These are phyloP conservation scores for Phytopythium chamaehyphon DNA, from an alignment of 352 stramenopile species.

Conservation along the genomic window DNA sequence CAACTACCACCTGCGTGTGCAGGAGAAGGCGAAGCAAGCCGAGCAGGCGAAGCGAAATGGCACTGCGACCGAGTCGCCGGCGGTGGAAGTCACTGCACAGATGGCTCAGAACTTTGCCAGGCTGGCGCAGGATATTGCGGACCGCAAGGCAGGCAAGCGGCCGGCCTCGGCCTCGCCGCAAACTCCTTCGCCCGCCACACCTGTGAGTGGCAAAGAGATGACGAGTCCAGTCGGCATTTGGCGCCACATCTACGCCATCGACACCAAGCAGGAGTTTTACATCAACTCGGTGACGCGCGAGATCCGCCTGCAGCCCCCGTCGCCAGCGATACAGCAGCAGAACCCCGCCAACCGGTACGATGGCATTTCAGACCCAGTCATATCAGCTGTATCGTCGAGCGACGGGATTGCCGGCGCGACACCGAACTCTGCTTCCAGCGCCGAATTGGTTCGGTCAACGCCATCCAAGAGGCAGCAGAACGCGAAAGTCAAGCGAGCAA, in stretches of 20 bases:
- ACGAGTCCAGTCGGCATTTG: conserved; percentile 34
- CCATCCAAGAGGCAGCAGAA: conserved; percentile 13
- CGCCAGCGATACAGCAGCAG: conserved; percentile 42
- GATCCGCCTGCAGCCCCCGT: conserved; percentile 60
- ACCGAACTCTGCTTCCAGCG: background rate
- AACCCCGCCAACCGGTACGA: conserved; percentile 53
- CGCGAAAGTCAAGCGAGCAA: conserved; percentile 26
- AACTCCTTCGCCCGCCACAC: conserved; percentile 4
- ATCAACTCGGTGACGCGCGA: conserved; percentile 73
- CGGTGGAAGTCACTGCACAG: conserved; percentile 32
- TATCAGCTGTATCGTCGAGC: conserved; percentile 9
- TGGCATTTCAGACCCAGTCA: conserved; percentile 21
- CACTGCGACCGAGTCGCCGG: conserved; percentile 20
- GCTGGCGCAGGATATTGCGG: conserved; percentile 63
- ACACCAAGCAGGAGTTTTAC: conserved; percentile 67
- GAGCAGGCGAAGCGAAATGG: conserved; percentile 30
- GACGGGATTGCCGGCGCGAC: conserved; percentile 8
- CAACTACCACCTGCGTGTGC: conserved; percentile 60
- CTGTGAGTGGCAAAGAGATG: background rate
- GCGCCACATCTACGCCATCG: conserved; percentile 65
- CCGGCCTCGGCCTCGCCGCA: conserved; percentile 12
- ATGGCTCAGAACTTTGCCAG: conserved; percentile 78
- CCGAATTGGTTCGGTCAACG: conserved; percentile 12
- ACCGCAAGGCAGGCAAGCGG: conserved; percentile 41
- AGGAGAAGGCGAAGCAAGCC: conserved; percentile 49